A percentile compares a stretch with the other conserved stretches of the same genome.
Conservation (phyloP, 2,329 filamentous ascomycete genomes). For the Epichloe typhina region DNA sequence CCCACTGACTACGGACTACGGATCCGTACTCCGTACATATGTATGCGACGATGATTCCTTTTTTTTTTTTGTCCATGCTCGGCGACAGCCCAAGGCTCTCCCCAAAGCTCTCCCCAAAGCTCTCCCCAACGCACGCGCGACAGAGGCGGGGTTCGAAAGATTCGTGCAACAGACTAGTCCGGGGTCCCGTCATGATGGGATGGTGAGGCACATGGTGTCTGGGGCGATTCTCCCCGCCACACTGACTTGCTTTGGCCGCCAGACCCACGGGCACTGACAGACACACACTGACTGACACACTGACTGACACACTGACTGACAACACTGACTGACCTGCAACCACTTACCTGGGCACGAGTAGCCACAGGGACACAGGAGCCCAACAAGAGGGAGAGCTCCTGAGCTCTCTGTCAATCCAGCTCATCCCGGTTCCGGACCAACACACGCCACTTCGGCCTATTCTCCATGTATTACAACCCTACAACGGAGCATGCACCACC, state of each 20-base stretch:
- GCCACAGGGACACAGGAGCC: too few species aligned
- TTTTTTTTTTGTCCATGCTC: too few species aligned
- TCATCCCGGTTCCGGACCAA: neutral
- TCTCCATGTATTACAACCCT: neutral
- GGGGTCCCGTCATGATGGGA: neutral
- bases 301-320: too few species aligned
- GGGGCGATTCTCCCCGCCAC: neutral
- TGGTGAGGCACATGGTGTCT: constrained; percentile 4
- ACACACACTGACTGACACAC: too few species aligned
- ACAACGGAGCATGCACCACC: neutral
- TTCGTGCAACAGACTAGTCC: neutral
- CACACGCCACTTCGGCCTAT: too few species aligned
- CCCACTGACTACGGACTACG: too few species aligned
- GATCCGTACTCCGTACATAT: too few species aligned
- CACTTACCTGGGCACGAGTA: neutral
- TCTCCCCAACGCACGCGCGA: neutral
- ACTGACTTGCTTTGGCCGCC: neutral
- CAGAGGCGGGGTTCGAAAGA: constrained; percentile 1
- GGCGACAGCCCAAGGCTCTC: neutral
- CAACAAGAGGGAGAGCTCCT: too few species aligned
- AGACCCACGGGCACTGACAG: neutral
- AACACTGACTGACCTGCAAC: neutral
- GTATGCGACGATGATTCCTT: too few species aligned
- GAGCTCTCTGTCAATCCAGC: neutral
- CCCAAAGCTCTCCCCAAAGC: too few species aligned